Evolutionary conservation across 805 yeast genomes (phyloP), one percentile per base, ranked within the genome.

Genomic region (Yarrowia hollandica): DNA sequence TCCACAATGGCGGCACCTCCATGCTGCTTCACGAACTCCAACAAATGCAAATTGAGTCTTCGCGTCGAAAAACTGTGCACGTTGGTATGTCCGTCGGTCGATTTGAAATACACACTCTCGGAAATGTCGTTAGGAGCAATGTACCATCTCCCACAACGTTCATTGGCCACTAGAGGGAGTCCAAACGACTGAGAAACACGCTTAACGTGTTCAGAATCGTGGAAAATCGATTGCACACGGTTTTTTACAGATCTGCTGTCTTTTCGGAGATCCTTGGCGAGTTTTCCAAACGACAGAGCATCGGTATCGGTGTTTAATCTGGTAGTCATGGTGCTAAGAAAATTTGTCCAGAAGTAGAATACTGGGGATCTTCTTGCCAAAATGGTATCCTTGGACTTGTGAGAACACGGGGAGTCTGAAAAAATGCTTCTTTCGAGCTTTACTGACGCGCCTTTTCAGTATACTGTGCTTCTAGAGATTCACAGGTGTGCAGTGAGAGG

Each of bases 101-200:
- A 86, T 67, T 90, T 90, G 74, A 90, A 90, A 67, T 90, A 90
- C 15, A 84, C 80, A 0, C 85, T 76, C 4, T 79, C 82, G 0
- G 59, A 41, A 21, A 71, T 73, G 0, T 64, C 44, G 0, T 62
- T 59, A 0, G 86, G 83, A 0, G 79, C 75, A 3, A 85, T 81
- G 65, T 90, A 90, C 97, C 97, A 90, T 12, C 81, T 67, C 0
- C 97, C 97, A 70, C 96, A 90, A 55, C 97, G 72, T 68, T 87
- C 92, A 69, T 90, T 90, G 5, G 96, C 86, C 1, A 74, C 68
- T 3, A 74, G 60, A 11, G 71, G 77, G 11, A 66, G 64, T 0
- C 37, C 54, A 62, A 71, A 78, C 0, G 74, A 64, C 0, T 71
- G 66, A 1, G 66, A 63, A 1, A 82, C 81, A 1, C 70, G 66